Base-by-base conservation (phyloP, 345 rosid species). In the Salix arbutifolia region DNA sequence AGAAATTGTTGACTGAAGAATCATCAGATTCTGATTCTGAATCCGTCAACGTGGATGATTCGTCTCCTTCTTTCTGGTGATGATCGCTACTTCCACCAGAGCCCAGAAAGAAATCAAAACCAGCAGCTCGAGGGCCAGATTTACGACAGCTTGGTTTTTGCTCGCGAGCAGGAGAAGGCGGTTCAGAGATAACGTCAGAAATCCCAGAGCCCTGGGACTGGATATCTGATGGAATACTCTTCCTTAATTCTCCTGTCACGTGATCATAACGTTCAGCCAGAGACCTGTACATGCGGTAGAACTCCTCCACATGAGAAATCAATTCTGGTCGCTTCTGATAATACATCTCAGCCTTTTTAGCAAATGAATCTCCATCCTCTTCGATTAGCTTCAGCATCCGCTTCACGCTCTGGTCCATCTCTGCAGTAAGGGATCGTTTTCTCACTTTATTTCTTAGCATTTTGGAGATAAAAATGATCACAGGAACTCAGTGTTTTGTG, bases 11-110 rank as follows among this genome's bases (percentile, higher is more conserved):
- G 50, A 85, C 78, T 50, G 94, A 87, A 56, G 93, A 82, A 73
- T 80, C 82, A 82, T 82, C 87, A 38, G 90, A 88, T 61, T 93
- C 99, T 2, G 96, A 77, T 74, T 91, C 98, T 6, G 97, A 92
- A 80, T 91, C 97, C 3, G 89, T 88, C 66, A 90, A 81, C 14
- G 91, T 87, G 60, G 92, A 93, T 40, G 94, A 84, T 50, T 86
- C 94, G 31, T 87, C 82, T 58, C 84, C 92, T 85, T 89, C 93
- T 82, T 85, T 90, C 13, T 80, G 77, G 72, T 85, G 74, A 77
- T 80, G 80, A 75, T 89, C 92, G 76, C 85, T 84, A 7, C 85
- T 82, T 23, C 83, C 84, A 65, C 86, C 87, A 61, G 89, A 88
- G 73, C 88, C 86, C 68, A 85, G 78, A 82, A 89, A 89, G 69